A percentile compares a stretch with the other conserved stretches of the same genome.
phyloP scores from a whole-genome alignment of 164 flowering plant genomes.

The Vitis cinerea region DNA sequence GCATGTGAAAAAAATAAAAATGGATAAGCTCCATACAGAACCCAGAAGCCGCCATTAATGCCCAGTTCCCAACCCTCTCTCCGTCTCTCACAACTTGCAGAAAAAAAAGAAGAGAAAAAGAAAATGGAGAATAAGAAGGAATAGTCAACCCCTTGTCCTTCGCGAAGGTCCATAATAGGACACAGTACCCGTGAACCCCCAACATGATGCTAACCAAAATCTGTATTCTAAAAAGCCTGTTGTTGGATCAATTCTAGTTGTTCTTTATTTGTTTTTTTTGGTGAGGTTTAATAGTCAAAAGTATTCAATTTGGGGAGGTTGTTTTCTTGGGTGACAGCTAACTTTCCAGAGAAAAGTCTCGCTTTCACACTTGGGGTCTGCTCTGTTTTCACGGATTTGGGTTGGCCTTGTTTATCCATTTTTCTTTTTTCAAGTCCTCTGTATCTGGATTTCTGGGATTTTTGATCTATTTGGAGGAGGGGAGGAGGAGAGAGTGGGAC shows the following conservation, averaged over 20 bases:
- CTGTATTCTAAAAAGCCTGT: background rate
- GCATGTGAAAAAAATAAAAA: too few species aligned
- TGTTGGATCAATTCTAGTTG: too few species aligned
- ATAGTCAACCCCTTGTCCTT: slow-evolving; percentile 15
- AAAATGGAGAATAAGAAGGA: too few species aligned
- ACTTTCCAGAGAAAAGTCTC: background rate
- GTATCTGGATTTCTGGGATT: background rate
- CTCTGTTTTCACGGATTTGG: background rate
- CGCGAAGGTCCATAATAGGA: slow-evolving; percentile 1
- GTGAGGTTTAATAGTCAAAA: slow-evolving; percentile 6
- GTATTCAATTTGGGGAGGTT: background rate
- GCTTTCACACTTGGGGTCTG: slow-evolving; percentile 10
- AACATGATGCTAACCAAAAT: background rate
- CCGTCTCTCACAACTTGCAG: too few species aligned
- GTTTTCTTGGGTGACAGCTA: slow-evolving; percentile 14
- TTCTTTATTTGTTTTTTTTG: too few species aligned
- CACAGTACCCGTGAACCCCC: slow-evolving; percentile 1
- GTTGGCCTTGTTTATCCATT: background rate
- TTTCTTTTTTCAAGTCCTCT: background rate
- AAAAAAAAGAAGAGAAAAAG: too few species aligned
- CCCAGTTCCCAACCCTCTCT: too few species aligned
- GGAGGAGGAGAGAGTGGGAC: background rate
- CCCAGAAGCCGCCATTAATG: too few species aligned
- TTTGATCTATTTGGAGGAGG: slow-evolving; percentile 1
- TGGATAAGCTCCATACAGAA: too few species aligned